A percentile compares a stretch with the other conserved stretches of the same genome.
phyloP scores from a whole-genome alignment of 2,329 filamentous ascomycete genomes.

The Ophiostoma pallidulum region DNA sequence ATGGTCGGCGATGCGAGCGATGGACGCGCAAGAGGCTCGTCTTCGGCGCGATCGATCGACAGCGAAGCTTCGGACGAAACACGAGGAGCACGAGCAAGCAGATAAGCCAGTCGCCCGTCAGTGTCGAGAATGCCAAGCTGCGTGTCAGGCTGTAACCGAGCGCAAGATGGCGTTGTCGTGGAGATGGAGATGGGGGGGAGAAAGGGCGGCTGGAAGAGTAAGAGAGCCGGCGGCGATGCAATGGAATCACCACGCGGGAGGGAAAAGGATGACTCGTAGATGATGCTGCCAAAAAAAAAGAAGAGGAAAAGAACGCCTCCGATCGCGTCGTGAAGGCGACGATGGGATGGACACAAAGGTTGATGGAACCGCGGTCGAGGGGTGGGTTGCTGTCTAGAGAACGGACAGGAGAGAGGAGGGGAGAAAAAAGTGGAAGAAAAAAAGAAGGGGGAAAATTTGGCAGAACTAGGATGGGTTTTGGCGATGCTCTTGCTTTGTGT shows the following conservation, averaged over 20 bases:
- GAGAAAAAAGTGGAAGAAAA: constrained; percentile 7
- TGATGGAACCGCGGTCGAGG: constrained; percentile 5
- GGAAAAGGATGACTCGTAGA: background rate
- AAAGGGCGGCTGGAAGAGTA: no score
- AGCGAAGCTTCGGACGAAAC: no score
- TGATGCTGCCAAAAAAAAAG: background rate
- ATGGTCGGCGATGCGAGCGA: background rate
- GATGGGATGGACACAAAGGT: background rate
- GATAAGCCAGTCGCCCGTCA: no score
- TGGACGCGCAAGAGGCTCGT: no score
- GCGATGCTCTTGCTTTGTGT: constrained; percentile 11
- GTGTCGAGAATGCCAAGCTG: no score
- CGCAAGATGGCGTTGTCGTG: no score
- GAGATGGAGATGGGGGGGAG: no score
- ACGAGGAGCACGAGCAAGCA: no score
- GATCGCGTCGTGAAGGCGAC: constrained; percentile 2
- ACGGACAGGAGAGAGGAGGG: background rate
- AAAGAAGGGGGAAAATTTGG: constrained; percentile 7
- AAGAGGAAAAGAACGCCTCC: background rate
- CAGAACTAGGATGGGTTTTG: constrained; percentile 10
- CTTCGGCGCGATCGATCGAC: no score
- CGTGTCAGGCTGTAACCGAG: no score
- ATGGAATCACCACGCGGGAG: no score
- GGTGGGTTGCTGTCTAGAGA: background rate
- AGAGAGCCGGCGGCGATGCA: no score